Base-by-base conservation (phyloP, 176 grass and related monocot genomes). In the Olyra latifolia region DNA sequence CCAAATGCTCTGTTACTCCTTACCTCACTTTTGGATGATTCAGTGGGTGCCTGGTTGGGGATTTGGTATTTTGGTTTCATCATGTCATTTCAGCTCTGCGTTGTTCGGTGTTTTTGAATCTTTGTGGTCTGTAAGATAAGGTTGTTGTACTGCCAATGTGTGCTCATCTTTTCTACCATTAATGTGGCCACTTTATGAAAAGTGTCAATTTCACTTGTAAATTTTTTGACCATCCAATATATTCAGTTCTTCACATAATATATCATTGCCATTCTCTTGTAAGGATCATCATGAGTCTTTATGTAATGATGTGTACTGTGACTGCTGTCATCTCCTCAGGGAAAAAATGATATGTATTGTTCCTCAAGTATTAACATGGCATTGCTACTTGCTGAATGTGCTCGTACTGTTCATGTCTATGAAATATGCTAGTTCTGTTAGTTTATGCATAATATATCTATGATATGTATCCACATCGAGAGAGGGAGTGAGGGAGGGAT, bases 11-110 rank as follows among this genome's bases (percentile, higher is more conserved):
- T 69, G 35, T 57, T 77, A 83, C 59, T 69, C 32, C 20, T 55
- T 82, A 28, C 50, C 88, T 82, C 43, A 72, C 66, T 74, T 86
- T 50, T 89, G 73, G 78, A 58, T 82, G 77, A 87, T 87, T 82
- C 9, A 14, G 57, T 73, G 53, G 57, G 41, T 68, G 4, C 32
- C 32, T 35, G 32, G 32, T 35, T 35, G 22, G 3, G 25, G 63
- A 69, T 87, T 75, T 53, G 59, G 15, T 61, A 70, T 52, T 87
- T 76, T 53, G 48, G 15, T 61, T 77, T 52, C 10, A 15, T 69
- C 27, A 39, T 46, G 20, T 32, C 17, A 81, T 87, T 75, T 49
- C n/a, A 60, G 29, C 61, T 69, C 61, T 67, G 27, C 22, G 22
- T 86, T 80, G 46, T 35, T 74, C 10, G 27, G 14, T 25, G 22